Percentiles rank a stretch among this genome's conserved stretches.
Conservation (phyloP, 1,284 basidiomycete genomes). For the Microbotryum silenes-acaulis region DNA sequence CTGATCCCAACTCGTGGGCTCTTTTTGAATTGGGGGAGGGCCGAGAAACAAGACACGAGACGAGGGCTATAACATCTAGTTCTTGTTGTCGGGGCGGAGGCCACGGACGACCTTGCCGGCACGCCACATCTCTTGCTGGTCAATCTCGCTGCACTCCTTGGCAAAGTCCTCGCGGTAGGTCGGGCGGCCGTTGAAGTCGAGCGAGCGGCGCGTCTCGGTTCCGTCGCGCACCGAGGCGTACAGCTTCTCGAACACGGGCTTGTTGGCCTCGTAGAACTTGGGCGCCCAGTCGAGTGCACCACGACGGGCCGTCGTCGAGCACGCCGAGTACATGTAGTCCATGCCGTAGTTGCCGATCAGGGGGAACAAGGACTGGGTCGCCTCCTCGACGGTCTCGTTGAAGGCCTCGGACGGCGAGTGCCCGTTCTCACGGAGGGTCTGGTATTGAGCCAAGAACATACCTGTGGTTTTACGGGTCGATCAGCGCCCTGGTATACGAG, state of each 20-base stretch:
- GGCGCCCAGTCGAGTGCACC: conserved; percentile 92
- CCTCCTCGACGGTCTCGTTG: conserved; percentile 99
- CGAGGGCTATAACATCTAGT: no score
- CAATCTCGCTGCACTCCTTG: conserved; percentile 89
- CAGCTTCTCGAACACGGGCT: conserved; percentile 86
- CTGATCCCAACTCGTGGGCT: no score
- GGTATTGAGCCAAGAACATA: conserved; percentile 96
- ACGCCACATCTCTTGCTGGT: conserved; percentile 96
- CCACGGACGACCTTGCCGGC: conserved; percentile 59
- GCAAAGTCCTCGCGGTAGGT: conserved; percentile 93
- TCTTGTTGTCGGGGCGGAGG: conserved; percentile 32
- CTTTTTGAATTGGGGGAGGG: no score
- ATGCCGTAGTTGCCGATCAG: conserved; percentile 79
- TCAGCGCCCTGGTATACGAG: background rate
- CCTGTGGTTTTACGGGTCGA: conserved; percentile 51
- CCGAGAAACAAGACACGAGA: no score
- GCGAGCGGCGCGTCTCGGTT: conserved; percentile 90
- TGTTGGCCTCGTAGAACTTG: conserved; percentile 75
- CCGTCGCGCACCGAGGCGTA: conserved; percentile 93
- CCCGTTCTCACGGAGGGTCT: conserved; percentile 96
- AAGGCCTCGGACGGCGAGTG: conserved; percentile 97
- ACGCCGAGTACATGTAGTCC: conserved; percentile 90
- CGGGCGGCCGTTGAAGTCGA: conserved; percentile 87
- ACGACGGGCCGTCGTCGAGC: conserved; percentile 97
- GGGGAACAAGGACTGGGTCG: conserved; percentile 96